Base-by-base conservation (phyloP, 768 basidiomycete genomes). In the Phanerodontia chrysosporium region DNA sequence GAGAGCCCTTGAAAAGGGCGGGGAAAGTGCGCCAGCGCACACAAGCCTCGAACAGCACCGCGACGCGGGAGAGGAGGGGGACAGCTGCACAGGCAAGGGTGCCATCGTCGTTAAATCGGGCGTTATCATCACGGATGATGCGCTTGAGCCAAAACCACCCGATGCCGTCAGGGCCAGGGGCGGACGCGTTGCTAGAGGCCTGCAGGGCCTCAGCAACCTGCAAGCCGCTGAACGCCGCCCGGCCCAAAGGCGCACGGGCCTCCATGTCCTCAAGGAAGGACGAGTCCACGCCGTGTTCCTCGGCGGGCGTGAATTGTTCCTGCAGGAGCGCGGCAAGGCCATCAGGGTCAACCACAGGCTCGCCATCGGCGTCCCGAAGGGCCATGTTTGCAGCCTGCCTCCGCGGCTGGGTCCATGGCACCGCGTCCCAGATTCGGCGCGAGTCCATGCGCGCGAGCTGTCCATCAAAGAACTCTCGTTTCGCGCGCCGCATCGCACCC, bases 1-100 rank as follows among this genome's bases (percentile, higher is more conserved):
- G 51, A 1, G 61, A 51, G 1, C 16, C 12, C 49, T 58, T 61
- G 51, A 63, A 69, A 18, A 36, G 22, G 0, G 28, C n/a, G 0
- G 65, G 68, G 44, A n/a, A 45, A 12, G 42, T 1, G 1, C 61
- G 62, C 8, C 57, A 36, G 4, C 27, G 0, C 3, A 70, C n/a
- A 39, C 53, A 58, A 1, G 54, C 58, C 36, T 63, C 62, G 49
- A 62, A 64, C 35, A 64, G 29, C 46, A 8, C 25, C 4, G 46
- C 28, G 30, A 22, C 2, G 24, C 2, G 0, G 16, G 21, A 7
- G 25, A 62, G 29, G 36, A 49, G 36, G 32, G 32, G 32, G 32
- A 35, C 13, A 6, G 32, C 32, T 13, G 6, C 32, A 35, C 32
- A 13, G 7, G 32, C 13, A 13, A 35, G 7, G 32, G 3, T 13